A percentile compares a stretch with the other conserved stretches of the same genome.
These are phyloP conservation scores for Penicillium atrosanguineum DNA, from an alignment of 495 filamentous ascomycete genomes.

Conservation along the genomic window DNA sequence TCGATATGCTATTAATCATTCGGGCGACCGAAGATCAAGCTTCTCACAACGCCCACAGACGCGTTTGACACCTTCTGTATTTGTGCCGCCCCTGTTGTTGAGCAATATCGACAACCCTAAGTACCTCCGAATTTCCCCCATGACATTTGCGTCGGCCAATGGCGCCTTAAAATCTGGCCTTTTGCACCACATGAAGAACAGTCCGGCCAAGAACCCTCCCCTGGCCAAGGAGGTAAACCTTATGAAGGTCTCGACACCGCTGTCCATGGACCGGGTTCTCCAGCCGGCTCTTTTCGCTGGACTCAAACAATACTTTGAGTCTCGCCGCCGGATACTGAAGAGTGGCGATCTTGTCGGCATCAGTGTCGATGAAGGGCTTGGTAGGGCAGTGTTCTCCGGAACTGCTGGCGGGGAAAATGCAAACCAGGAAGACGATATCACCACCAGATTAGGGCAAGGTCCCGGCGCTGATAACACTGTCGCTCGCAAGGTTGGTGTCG, in stretches of 20 bases:
- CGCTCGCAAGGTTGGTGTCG: conserved; percentile 57
- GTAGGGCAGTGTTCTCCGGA: conserved; percentile 67
- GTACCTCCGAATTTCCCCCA: conserved; percentile 68
- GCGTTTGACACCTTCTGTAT: conserved; percentile 57
- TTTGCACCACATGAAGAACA: conserved; percentile 46
- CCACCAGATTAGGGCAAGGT: conserved; percentile 45
- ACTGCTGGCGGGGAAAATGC: conserved; percentile 53
- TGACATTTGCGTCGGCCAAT: conserved; percentile 47
- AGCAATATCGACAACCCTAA: conserved; percentile 75
- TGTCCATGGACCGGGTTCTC: conserved; percentile 78
- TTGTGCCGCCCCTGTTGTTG: conserved; percentile 80
- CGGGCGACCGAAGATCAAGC: conserved; percentile 48
- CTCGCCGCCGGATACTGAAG: conserved; percentile 71
- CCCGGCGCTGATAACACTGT: conserved; percentile 19
- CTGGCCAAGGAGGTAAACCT: conserved; percentile 87
- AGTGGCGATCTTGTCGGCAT: conserved; percentile 85
- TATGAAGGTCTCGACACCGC: conserved; percentile 83
- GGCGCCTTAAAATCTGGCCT: conserved; percentile 32
- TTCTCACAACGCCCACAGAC: conserved; percentile 45
- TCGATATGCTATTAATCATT: conserved; percentile 52
- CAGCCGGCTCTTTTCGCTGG: conserved; percentile 81
- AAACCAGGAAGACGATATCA: conserved; percentile 61
- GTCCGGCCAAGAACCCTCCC: conserved; percentile 63
- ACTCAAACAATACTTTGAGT: conserved; percentile 82
- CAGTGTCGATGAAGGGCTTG: conserved; percentile 77